Percentiles rank a stretch among this genome's conserved stretches.
Conservation (phyloP, 1,284 basidiomycete species). For the Leccinum fuscescens region DNA sequence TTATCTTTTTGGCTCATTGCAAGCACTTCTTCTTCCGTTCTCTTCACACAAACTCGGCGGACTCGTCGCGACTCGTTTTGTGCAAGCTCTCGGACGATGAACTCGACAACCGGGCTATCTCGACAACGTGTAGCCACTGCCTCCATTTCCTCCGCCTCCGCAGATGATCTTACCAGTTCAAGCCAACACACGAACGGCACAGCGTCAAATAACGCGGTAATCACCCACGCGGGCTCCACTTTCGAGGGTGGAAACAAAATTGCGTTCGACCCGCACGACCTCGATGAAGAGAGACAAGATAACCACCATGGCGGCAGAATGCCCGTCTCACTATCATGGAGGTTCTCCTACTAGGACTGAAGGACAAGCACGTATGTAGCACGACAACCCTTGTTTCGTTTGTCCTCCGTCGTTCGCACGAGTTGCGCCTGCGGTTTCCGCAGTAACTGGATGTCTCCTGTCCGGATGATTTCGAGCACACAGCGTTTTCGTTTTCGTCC, state of each 20-base stretch:
- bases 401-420: conserved; percentile 1
- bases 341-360: conserved; percentile 86
- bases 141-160: conserved; percentile 35
- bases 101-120: conserved; percentile 47
- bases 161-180: conserved; percentile 34
- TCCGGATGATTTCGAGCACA: conserved; percentile 6
- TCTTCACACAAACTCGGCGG: background rate
- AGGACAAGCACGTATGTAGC: conserved; percentile 78
- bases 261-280: conserved; percentile 92
- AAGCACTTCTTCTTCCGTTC: background rate
- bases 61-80: conserved; percentile 14
- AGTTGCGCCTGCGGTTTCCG: conserved; percentile 15
- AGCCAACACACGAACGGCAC: conserved; percentile 31
- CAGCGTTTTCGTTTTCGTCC: background rate
- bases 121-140: conserved; percentile 50
- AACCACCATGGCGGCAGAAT: conserved; percentile 65
- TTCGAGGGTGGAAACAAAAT: conserved; percentile 83
- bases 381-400: background rate
- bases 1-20: conserved; percentile 5
- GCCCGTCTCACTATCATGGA: conserved; percentile 94
- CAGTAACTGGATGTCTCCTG: conserved; percentile 12
- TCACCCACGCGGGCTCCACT: conserved; percentile 67
- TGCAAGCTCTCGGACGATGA: conserved; percentile 36
- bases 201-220: conserved; percentile 28
- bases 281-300: conserved; percentile 77